phyloP scores from a whole-genome alignment of 2,329 filamentous ascomycete species.

The Alternaria tenuissima region DNA sequence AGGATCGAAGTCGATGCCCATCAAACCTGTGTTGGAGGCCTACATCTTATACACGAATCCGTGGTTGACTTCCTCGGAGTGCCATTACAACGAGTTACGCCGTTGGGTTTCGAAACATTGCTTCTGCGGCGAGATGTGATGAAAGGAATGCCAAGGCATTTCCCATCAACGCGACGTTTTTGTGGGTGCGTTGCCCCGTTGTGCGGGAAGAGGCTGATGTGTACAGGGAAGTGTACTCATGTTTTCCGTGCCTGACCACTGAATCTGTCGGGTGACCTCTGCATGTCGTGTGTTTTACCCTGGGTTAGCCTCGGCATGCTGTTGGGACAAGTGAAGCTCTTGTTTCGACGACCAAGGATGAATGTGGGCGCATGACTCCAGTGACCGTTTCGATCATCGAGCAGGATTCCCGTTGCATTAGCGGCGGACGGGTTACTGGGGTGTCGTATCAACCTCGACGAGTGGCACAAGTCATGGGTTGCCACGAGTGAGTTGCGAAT shows the following conservation, averaged over 20 bases:
- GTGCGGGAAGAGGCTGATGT: background rate
- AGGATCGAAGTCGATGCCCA: conserved; percentile 13
- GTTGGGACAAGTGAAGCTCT: background rate
- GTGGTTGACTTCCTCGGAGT: background rate
- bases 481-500: background rate
- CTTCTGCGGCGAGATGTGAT: background rate
- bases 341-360: background rate
- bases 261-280: background rate
- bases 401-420: conserved; percentile 1
- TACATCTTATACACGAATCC: background rate
- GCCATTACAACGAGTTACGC: background rate
- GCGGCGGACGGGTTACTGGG: background rate
- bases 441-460: background rate
- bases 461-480: background rate
- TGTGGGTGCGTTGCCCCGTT: background rate
- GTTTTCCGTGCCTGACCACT: background rate
- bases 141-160: background rate
- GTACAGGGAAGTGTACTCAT: background rate
- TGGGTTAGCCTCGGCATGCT: background rate
- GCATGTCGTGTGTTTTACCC: background rate
- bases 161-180: background rate
- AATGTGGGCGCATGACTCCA: background rate
- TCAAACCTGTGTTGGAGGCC: background rate
- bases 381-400: background rate
- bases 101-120: conserved; percentile 6